Percentiles rank a stretch among this genome's conserved stretches.
Evolutionary conservation across 108 stramenopile species (phyloP).

Genomic region (Discostella stelligeroides): DNA sequence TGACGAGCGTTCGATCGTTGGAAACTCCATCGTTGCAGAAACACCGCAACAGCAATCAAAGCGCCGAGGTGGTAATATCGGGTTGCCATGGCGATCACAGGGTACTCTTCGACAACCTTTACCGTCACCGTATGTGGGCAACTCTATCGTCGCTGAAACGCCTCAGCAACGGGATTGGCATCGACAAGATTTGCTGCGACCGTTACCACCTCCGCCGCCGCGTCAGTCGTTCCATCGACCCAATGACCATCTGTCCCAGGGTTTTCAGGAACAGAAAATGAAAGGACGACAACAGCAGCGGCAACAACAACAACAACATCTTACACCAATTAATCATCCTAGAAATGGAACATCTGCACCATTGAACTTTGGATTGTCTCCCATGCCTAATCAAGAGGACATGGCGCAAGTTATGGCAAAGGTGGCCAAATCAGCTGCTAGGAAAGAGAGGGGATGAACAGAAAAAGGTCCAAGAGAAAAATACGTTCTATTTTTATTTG

Average conservation of each 20-base stretch:
- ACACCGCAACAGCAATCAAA: background rate
- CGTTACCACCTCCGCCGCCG: background rate
- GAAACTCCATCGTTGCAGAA: background rate
- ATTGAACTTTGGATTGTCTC: constrained; percentile 34
- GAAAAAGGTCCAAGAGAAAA: too few species aligned
- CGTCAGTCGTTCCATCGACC: constrained; percentile 4
- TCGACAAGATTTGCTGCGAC: constrained; percentile 3
- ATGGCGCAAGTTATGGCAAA: constrained; percentile 9
- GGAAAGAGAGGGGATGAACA: background rate
- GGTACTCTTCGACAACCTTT: too few species aligned
- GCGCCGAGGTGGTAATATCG: background rate
- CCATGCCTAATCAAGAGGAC: constrained; percentile 34
- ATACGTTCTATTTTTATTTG: too few species aligned
- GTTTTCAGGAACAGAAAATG: background rate
- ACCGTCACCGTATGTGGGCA: too few species aligned
- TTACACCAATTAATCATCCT: constrained; percentile 3
- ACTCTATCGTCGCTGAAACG: too few species aligned
- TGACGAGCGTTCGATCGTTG: too few species aligned
- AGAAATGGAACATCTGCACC: constrained; percentile 4
- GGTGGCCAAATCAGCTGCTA: constrained; percentile 9
- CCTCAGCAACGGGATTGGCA: too few species aligned
- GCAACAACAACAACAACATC: background rate
- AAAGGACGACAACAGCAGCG: background rate
- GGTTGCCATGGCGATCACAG: too few species aligned
- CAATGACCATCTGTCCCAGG: background rate